Conservation (phyloP, 2,329 filamentous ascomycete species). For the Sporothrix globosa region DNA sequence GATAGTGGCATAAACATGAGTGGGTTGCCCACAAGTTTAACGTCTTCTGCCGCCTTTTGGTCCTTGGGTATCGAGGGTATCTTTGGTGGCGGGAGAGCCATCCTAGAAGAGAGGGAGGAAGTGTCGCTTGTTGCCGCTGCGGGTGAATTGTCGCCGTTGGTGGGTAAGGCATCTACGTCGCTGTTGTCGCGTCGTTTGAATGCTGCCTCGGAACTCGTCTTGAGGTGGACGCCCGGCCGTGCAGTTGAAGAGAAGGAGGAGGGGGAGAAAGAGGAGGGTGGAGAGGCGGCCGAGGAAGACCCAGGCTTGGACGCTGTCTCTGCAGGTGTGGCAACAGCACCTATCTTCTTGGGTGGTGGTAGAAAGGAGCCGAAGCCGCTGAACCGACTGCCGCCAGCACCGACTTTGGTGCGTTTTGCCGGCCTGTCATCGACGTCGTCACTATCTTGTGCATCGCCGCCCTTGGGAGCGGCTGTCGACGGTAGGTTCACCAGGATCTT, state of each 20-base stretch:
- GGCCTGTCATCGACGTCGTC: conserved; percentile 58
- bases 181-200: conserved; percentile 61
- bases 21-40: conserved; percentile 74
- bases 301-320: conserved; percentile 40
- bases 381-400: conserved; percentile 61
- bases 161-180: conserved; percentile 48
- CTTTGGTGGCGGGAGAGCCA: conserved; percentile 48
- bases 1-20: conserved; percentile 90
- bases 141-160: conserved; percentile 31
- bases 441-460: conserved; percentile 43
- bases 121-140: conserved; percentile 34
- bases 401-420: conserved; percentile 69
- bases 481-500: conserved; percentile 84
- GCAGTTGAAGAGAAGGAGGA: conserved; percentile 43
- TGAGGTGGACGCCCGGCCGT: conserved; percentile 70
- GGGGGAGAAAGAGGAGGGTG: background rate
- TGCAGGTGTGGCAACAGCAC: conserved; percentile 41
- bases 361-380: conserved; percentile 84
- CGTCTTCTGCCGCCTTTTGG: conserved; percentile 63
- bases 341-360: conserved; percentile 74
- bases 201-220: conserved; percentile 80
- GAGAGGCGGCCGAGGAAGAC: background rate
- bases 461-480: conserved; percentile 46
- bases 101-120: conserved; percentile 33
- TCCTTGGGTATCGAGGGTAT: conserved; percentile 57